Evolutionary conservation across 2,329 filamentous ascomycete species (phyloP), one percentile per base, ranked within the genome.

Genomic region (Neofusicoccum ribis): DNA sequence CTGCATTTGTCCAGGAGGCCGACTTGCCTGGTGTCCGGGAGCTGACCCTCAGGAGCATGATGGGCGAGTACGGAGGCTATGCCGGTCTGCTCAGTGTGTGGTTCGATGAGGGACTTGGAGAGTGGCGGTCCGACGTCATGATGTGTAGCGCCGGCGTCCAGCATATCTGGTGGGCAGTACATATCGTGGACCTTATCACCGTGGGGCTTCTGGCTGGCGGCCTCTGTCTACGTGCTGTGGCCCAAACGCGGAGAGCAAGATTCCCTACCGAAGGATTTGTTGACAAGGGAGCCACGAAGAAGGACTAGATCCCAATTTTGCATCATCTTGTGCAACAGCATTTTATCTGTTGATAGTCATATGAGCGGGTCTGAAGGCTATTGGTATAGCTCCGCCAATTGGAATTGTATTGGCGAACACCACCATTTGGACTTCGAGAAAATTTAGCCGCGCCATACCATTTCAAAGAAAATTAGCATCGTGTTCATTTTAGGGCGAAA

Each of bases 11-110:
- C 50, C 14, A 65, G 44, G 31, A 68, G 65, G 67, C 68, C 14
- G 73, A 76, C 4, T 70, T 85, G 2, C 86, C 90, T 0, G 90
- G 90, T 0, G 82, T 97, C 5, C 84, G 94, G 34, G 95, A 99
- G 78, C 88, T 98, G 69, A 99, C 95, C 0, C 91, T 99, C 2
- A 88, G 93, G 66, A 97, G 92, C 77, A 98, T 99, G 93, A 99
- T 99, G 95, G 95, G 95, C 64, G 91, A 91, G 65, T 99, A 91
- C 77, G 89, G 88, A n/a, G 95, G 95, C 20, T 95, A 97, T 74
- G 92, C 93, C 0, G 95, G 93, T 0, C 82, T 99, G 47, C 79
- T 99, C 46, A 95, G 91, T 67, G 85, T 91, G 0, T 99, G 94
- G 94, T 98, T 94, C 73, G 92, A 98, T 75, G 77, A 85, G 64